Evolutionary conservation across 345 rosid genomes (phyloP).

Genomic region (Mercurialis annua): DNA sequence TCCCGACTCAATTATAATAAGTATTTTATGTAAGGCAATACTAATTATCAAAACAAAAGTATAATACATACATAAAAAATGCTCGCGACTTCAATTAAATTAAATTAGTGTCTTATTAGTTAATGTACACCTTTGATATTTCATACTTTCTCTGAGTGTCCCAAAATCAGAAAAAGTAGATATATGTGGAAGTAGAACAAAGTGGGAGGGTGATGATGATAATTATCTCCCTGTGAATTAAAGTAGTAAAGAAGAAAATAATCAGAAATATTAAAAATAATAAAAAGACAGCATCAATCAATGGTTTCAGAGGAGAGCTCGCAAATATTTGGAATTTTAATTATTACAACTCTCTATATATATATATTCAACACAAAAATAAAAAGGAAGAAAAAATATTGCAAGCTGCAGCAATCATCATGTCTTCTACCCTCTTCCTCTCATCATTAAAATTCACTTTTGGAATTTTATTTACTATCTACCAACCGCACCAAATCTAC

Average conservation of each 20-base stretch:
- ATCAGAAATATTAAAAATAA: too few relatives aligned
- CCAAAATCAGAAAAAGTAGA: background rate
- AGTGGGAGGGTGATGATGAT: constrained; percentile 24
- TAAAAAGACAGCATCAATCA: constrained; percentile 9
- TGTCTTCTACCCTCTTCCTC: constrained; percentile 43
- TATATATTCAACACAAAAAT: constrained; percentile 23
- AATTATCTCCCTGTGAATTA: constrained; percentile 34
- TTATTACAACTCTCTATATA: too few relatives aligned
- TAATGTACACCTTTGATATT: too few relatives aligned
- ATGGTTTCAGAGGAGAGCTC: constrained; percentile 19
- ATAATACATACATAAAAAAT: too few relatives aligned
- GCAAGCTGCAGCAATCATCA: constrained; percentile 40
- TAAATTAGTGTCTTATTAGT: too few relatives aligned
- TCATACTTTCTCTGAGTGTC: too few relatives aligned
- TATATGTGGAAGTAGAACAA: background rate
- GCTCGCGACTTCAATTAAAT: too few relatives aligned
- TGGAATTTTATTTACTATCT: constrained; percentile 29
- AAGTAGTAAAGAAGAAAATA: background rate
- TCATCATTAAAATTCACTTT: constrained; percentile 44
- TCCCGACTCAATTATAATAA: too few relatives aligned
- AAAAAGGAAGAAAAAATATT: background rate
- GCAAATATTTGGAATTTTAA: constrained; percentile 27
- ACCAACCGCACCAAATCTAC: constrained; percentile 30
- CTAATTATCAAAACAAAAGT: too few relatives aligned
- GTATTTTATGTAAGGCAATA: too few relatives aligned